Conservation (phyloP, 164 flowering plant species). For the Stephania cephalantha region DNA sequence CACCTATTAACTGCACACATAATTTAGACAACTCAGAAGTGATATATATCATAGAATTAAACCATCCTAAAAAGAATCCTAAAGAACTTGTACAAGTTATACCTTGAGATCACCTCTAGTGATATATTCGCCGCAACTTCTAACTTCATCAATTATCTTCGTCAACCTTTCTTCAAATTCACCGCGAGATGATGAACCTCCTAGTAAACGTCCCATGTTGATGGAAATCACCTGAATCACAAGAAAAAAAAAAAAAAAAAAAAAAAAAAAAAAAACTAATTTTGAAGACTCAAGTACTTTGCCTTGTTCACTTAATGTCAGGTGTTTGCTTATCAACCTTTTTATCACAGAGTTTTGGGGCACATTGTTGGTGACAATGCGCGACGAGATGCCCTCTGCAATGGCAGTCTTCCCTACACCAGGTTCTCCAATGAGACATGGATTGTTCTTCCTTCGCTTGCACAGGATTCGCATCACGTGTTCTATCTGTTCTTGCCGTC, state of each 20-base stretch:
- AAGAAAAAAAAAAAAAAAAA: not conserved
- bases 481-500: conserved; percentile 56
- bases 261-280: not conserved
- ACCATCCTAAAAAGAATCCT: too few species aligned
- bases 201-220: conserved; percentile 66
- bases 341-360: conserved; percentile 47
- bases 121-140: conserved; percentile 49
- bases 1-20: conserved; percentile 54
- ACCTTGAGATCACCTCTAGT: conserved; percentile 83
- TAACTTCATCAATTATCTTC: conserved; percentile 63
- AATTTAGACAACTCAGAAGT: not conserved
- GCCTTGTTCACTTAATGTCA: conserved; percentile 22
- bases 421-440: conserved; percentile 76
- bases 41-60: not conserved
- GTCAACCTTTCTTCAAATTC: conserved; percentile 65
- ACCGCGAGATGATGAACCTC: conserved; percentile 65
- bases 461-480: conserved; percentile 60
- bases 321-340: conserved; percentile 15
- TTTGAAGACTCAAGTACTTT: too few species aligned
- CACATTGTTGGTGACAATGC: conserved; percentile 55
- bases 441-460: conserved; percentile 54
- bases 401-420: conserved; percentile 79
- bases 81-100: not conserved
- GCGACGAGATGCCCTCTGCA: conserved; percentile 67
- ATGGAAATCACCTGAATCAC: conserved; percentile 50